Base-by-base conservation (phyloP, 768 basidiomycete genomes). In the Tylopilus rubrobrunneus region DNA sequence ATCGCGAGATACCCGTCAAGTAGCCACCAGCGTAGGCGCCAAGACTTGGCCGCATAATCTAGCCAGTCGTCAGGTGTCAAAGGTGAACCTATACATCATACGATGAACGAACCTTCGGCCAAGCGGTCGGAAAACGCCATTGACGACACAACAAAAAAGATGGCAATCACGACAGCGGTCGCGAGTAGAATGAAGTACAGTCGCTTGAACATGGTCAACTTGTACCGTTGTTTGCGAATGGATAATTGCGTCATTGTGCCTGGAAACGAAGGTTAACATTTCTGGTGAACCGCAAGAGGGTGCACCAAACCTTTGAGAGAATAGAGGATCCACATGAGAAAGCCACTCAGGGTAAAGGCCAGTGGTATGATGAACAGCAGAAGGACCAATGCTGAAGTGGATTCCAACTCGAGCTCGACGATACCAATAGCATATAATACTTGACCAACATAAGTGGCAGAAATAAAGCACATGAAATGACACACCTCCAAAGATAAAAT, bases 301-400 rank as follows among this genome's bases (percentile, higher is more conserved):
- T 45, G 15, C n/a, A 49, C 69, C 78, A 28, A 57, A 92, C 92
- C 86, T 63, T 92, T 94, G 46, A 97, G 75, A 11, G 89, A 82
- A 67, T 94, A 87, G 74, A 96, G 82, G 48, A 96, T 98, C 96
- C 96, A 98, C 58, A 96, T 78, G 25, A 99, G 79, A 77, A 98
- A 99, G 1, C 87, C 86, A 53, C 93, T 96, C n/a, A 99, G 78
- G 1, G 93, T 94, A 72, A 98, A 88, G 1, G 96, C 91, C 46
- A 99, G 77, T 6, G 97, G 97, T 55, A 98, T 85, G 57, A 98
- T 89, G 67, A 98, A 93, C 61, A 97, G 67, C 56, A 99, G 75
- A 27, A 97, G 79, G 47, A 92, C 68, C 50, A 96, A 74, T 0
- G 89, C 87, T 8, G 92, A 92, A 0, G 93, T 92, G 21, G 88